phyloP scores from a whole-genome alignment of 441 rosid genomes.

The Bocquillonia castaneifolia region DNA sequence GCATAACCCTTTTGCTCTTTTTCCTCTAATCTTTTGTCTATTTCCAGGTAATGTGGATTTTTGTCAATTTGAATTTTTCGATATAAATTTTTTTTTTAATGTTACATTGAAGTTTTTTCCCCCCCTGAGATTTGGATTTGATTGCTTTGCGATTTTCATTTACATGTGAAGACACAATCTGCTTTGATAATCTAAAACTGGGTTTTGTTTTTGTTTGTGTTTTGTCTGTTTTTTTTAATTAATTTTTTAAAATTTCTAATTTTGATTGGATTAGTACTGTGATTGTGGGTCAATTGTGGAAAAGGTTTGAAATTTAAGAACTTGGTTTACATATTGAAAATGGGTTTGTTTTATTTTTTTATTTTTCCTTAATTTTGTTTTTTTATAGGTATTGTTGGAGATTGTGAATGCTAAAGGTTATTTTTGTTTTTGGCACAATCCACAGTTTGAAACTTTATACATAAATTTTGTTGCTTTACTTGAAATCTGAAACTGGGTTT shows the following conservation, averaged over 20 bases:
- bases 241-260: slow-evolving; percentile 1
- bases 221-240: slow-evolving; percentile 11
- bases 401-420: slow-evolving; percentile 10
- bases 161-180: neutral
- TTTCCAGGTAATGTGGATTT: slow-evolving; percentile 25
- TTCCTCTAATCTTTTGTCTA: slow-evolving; percentile 23
- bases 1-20: slow-evolving; percentile 11
- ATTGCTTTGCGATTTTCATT: too few relatives aligned
- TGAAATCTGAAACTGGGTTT: slow-evolving; percentile 14
- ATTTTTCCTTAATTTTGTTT: slow-evolving; percentile 12
- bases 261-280: slow-evolving; percentile 23
- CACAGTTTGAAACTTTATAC: slow-evolving; percentile 7
- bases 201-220: slow-evolving; percentile 19
- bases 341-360: slow-evolving; percentile 9
- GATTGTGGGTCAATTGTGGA: slow-evolving; percentile 19
- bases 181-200: slow-evolving; percentile 26
- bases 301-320: slow-evolving; percentile 15
- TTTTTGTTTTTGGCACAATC: slow-evolving; percentile 1
- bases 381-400: slow-evolving; percentile 16
- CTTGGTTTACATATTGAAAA: neutral
- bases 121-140: neutral
- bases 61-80: neutral
- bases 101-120: too few relatives aligned
- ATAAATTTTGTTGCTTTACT: neutral
- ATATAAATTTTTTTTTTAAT: slow-evolving; percentile 7